Base-by-base conservation (phyloP, 2,329 filamentous ascomycete genomes). In the Cercospora zeina region DNA sequence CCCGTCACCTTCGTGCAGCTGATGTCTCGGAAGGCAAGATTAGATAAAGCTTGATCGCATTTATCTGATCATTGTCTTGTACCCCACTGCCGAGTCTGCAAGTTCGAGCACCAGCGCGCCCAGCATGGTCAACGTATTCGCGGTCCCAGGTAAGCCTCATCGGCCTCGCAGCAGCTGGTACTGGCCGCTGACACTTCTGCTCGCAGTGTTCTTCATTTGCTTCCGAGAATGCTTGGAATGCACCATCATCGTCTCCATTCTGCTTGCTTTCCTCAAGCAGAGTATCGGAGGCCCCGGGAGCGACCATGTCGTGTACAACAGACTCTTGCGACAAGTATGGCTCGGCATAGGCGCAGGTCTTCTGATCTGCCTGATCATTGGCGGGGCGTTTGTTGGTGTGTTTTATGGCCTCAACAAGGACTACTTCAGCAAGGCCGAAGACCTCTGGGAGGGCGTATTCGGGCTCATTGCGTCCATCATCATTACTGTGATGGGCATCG, bases 171-270 rank as follows among this genome's bases (percentile, higher is more conserved):
- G 47, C 31, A 6, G 42, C 21, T 9, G 3, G 30, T 31, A 19
- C 49, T 14, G 24, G 34, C 21, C 27, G 36, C 50, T 61, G 57
- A 65, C 57, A 30, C 56, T 24, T 2, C 8, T 16, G 10, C 27
- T 10, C 39, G 16, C 65, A 82, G 85, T 96, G 59, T 96, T 96
- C 80, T 93, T 96, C 79, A 90, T 96, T 75, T 87, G 90, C 77
- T 95, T 96, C 75, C 87, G 92, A 72, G 92, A 96, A 78, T 86
- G 87, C 45, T 80, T 96, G 53, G 91, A 96, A 80, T 89, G 89
- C 0, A 87, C 85, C 71, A 91, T 96, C 72, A 90, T 96, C 69
- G 86, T 96, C 65, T 93, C 91, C 0, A 89, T 96, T n/a, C 81
- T 96, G 34, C 83, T 96, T 42, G 86, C 91, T 21, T 96, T 95